phyloP scores from a whole-genome alignment of 2,329 filamentous ascomycete genomes.

The Neofusicoccum kwambonambiense region DNA sequence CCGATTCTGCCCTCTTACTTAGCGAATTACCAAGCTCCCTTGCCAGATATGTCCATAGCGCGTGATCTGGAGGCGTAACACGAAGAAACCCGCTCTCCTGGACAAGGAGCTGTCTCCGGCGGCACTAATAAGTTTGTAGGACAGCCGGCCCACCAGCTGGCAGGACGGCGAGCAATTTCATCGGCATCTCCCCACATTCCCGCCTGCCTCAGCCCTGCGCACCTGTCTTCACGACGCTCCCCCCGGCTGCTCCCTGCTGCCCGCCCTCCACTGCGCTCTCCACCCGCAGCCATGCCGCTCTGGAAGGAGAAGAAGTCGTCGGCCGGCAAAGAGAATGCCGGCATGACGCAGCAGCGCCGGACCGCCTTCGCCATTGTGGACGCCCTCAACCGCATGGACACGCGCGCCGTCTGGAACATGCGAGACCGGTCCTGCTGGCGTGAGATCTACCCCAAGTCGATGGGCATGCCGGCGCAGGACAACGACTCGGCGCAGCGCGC shows the following conservation, averaged over 20 bases:
- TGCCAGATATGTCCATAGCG: not conserved
- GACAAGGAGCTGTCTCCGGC: not conserved
- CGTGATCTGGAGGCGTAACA: not conserved
- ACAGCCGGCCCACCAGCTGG: not conserved
- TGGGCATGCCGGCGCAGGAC: conserved; percentile 1
- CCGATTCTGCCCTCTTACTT: not conserved
- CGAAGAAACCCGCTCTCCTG: not conserved
- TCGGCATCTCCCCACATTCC: not conserved
- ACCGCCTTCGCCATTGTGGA: conserved; percentile 22
- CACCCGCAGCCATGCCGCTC: not conserved
- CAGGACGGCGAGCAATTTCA: not conserved
- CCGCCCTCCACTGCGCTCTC: too few species aligned
- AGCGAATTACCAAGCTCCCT: not conserved
- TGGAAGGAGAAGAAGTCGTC: not conserved
- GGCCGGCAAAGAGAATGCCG: not conserved
- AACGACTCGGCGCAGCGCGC: conserved; percentile 1
- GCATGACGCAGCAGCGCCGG: conserved; percentile 26
- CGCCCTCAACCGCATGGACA: conserved; percentile 17
- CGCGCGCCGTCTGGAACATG: conserved; percentile 9
- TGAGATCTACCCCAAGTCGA: conserved; percentile 13
- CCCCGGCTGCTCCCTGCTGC: not conserved
- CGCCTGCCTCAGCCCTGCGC: not conserved
- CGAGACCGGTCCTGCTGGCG: conserved; percentile 3
- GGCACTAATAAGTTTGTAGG: not conserved
- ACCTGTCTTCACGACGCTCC: not conserved